Conservation (phyloP, 805 yeast species). For the Kockiozyma suomiensis region DNA sequence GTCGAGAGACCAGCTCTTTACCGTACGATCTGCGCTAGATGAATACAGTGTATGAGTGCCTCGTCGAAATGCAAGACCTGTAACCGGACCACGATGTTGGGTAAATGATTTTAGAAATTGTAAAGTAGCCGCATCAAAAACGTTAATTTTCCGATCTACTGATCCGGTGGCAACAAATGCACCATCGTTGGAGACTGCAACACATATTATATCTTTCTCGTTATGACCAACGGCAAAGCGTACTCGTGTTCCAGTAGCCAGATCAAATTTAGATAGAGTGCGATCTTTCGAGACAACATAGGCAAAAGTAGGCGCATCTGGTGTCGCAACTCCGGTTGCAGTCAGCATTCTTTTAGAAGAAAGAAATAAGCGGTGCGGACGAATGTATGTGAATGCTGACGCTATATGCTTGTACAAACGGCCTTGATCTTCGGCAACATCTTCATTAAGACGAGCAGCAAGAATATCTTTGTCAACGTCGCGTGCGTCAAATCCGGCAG, state of each 20-base stretch:
- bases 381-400: slow-evolving; percentile 2
- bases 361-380: slow-evolving; percentile 21
- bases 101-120: slow-evolving; percentile 77
- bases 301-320: slow-evolving; percentile 58
- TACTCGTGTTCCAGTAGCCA: slow-evolving; percentile 63
- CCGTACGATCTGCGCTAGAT: slow-evolving; percentile 88
- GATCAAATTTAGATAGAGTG: slow-evolving; percentile 79
- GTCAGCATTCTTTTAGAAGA: slow-evolving; percentile 14
- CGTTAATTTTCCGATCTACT: slow-evolving; percentile 71
- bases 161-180: slow-evolving; percentile 91
- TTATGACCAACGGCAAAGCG: slow-evolving; percentile 66
- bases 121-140: slow-evolving; percentile 83
- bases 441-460: slow-evolving; percentile 75
- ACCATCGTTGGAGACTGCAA: slow-evolving; percentile 87
- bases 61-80: slow-evolving; percentile 75
- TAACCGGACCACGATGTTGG: slow-evolving; percentile 68
- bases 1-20: slow-evolving; percentile 81
- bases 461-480: slow-evolving; percentile 88
- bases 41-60: slow-evolving; percentile 84
- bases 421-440: slow-evolving; percentile 89
- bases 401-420: slow-evolving; percentile 61
- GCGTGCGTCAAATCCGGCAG: slow-evolving; percentile 73
- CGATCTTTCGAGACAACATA: slow-evolving; percentile 83
- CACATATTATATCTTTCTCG: slow-evolving; percentile 69
- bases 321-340: slow-evolving; percentile 21